A percentile compares a stretch with the other conserved stretches of the same genome.
phyloP scores from a whole-genome alignment of 306 rosid genomes.

The Rosa chinensis region DNA sequence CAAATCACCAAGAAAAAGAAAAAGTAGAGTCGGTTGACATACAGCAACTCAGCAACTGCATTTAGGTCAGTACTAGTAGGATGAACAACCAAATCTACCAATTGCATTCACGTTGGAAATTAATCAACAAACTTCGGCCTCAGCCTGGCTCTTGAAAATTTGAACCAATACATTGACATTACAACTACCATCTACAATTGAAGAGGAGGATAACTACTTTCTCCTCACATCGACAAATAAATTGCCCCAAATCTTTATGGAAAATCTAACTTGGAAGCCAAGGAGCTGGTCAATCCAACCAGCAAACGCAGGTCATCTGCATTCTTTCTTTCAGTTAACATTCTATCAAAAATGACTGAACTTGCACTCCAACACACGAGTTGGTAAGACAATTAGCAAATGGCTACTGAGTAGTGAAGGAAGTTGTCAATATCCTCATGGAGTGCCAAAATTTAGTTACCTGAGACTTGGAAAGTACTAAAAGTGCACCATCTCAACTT shows the following conservation, averaged over 20 bases:
- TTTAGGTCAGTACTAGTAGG: not conserved
- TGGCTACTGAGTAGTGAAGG: not conserved
- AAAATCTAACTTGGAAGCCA: not conserved
- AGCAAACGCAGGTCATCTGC: not conserved
- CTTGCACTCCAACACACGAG: not conserved
- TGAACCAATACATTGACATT: constrained; percentile 4
- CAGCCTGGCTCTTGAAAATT: constrained; percentile 9
- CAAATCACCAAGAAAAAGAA: constrained; percentile 11
- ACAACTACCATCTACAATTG: constrained; percentile 26
- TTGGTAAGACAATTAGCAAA: not conserved
- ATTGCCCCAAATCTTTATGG: not conserved
- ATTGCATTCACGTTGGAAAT: constrained; percentile 14
- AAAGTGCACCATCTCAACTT: constrained; percentile 23
- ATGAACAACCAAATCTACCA: constrained; percentile 16
- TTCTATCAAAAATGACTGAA: not conserved
- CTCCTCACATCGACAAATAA: not conserved
- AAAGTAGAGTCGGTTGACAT: not conserved
- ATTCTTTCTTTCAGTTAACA: not conserved
- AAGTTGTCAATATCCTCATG: not conserved
- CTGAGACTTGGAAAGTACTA: constrained; percentile 3
- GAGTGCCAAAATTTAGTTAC: not conserved
- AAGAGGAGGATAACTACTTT: not conserved
- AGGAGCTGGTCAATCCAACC: not conserved
- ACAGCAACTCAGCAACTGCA: not conserved
- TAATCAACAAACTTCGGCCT: constrained; percentile 1